phyloP scores from a whole-genome alignment of 2,329 filamentous ascomycete genomes.

The Madurella mycetomatis region DNA sequence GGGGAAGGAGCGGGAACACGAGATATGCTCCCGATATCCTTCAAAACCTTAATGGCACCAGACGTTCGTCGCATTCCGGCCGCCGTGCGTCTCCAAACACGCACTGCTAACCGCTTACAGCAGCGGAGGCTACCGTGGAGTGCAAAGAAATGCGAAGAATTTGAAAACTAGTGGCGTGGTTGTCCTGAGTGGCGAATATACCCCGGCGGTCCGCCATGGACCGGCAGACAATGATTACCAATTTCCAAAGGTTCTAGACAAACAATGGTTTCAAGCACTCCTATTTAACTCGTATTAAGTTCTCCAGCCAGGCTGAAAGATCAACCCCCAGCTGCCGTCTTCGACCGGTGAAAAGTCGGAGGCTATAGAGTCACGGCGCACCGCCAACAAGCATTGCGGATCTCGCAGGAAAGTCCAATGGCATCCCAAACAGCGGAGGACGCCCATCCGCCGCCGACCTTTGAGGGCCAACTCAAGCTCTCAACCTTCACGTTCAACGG shows the following conservation, averaged over 20 bases:
- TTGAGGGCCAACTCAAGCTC: constrained; percentile 42
- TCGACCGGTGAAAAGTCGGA: background rate
- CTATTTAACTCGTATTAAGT: background rate
- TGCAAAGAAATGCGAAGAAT: too few relatives aligned
- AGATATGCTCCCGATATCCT: too few relatives aligned
- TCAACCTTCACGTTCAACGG: constrained; percentile 40
- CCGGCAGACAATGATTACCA: too few relatives aligned
- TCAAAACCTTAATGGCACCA: too few relatives aligned
- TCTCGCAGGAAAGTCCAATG: constrained; percentile 2
- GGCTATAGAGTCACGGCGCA: background rate
- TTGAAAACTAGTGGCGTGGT: background rate
- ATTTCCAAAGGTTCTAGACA: too few relatives aligned
- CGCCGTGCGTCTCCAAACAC: too few relatives aligned
- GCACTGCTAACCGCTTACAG: too few relatives aligned
- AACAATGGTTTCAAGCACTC: background rate
- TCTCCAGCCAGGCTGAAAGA: background rate
- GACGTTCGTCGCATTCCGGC: too few relatives aligned
- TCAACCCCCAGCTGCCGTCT: too few relatives aligned
- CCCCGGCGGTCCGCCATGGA: too few relatives aligned
- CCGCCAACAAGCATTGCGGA: background rate
- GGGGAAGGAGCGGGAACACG: background rate
- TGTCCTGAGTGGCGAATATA: constrained; percentile 10
- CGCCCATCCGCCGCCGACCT: constrained; percentile 31
- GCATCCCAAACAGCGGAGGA: constrained; percentile 9
- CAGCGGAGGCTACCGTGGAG: too few relatives aligned